A percentile compares a stretch with the other conserved stretches of the same genome.
phyloP scores from a whole-genome alignment of 2,329 filamentous ascomycete genomes.

The Monilinia fructigena region DNA sequence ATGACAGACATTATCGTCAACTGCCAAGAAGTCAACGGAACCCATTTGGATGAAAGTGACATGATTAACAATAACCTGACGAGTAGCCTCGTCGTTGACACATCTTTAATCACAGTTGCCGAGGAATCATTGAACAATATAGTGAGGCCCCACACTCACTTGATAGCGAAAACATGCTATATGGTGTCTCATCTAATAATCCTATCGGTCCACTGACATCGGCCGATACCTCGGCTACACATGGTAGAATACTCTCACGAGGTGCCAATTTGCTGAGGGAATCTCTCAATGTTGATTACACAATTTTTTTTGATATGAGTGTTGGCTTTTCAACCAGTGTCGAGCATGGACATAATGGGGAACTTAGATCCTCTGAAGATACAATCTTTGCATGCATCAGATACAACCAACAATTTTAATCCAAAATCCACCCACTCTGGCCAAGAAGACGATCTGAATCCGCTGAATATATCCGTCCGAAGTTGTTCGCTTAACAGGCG shows the following conservation, averaged over 20 bases:
- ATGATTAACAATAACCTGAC: neutral
- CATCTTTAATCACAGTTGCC: slow-evolving; percentile 3
- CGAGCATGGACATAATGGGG: neutral
- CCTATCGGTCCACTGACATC: neutral
- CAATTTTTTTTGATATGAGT: slow-evolving; percentile 27
- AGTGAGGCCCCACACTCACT: slow-evolving; percentile 1
- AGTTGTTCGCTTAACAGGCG: slow-evolving; percentile 4
- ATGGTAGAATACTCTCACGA: slow-evolving; percentile 22
- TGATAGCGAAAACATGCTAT: neutral
- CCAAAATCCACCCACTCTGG: neutral
- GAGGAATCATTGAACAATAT: slow-evolving; percentile 19
- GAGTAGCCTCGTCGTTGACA: neutral
- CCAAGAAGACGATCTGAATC: neutral
- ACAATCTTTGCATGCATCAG: neutral
- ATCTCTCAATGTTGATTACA: slow-evolving; percentile 28
- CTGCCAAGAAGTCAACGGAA: neutral
- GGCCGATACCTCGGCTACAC: slow-evolving; percentile 5
- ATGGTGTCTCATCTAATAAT: neutral
- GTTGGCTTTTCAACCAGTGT: slow-evolving; percentile 17
- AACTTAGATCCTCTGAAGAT: neutral
- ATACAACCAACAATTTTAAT: neutral
- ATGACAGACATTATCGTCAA: slow-evolving; percentile 1
- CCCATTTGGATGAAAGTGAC: neutral
- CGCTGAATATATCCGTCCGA: neutral
- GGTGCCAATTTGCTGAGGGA: slow-evolving; percentile 27